Evolutionary conservation across 805 yeast species (phyloP), one percentile per base, ranked within the genome.

Genomic region (Starmerella etchellsii): DNA sequence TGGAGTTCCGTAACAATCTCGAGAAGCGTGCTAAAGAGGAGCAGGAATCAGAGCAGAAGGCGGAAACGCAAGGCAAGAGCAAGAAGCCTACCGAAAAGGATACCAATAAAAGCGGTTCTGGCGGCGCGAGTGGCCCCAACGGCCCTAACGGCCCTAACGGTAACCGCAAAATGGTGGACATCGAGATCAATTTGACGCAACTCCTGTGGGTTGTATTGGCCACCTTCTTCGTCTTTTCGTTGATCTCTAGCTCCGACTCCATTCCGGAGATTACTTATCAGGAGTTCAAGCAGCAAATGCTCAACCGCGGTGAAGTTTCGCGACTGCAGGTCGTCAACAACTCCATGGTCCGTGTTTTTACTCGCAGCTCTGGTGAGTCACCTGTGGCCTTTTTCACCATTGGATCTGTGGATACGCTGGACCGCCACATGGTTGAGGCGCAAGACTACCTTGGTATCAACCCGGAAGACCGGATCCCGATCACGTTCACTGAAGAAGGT

Each of bases 351-450:
- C 53, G 58, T 23, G 56, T 55, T 5, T 52, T 37, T 27, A 44
- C 54, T 15, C 51, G 50, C 26, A 53, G 52, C 39, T 46, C 47
- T 21, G 70, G 65, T 47, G 46, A 44, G 22, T 29, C 21, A 21
- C 66, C 76, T 5, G 62, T 70, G 9, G 80, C 78, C 8, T 69
- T 70, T 2, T 87, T 87, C 64, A 79, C 94, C 13, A 83, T 87
- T 53, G 95, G 96, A 3, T 81, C 94, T 0, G 76, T 84, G 6
- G 87, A 81, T 49, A 67, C 74, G 19, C 82, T 87, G 54, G 96
- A 87, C 62, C 82, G 81, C 40, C 85, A 82, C 53, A 67, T 87
- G 67, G 78, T 74, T 43, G 69, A 68, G 33, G 69, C 78, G 11
- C 94, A 85, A 61, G 80, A 79, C 51, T 68, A 68, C 37, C 67